Evolutionary conservation across 441 rosid species (phyloP), one percentile per base, ranked within the genome.

Genomic region (Corymbia calophylla): DNA sequence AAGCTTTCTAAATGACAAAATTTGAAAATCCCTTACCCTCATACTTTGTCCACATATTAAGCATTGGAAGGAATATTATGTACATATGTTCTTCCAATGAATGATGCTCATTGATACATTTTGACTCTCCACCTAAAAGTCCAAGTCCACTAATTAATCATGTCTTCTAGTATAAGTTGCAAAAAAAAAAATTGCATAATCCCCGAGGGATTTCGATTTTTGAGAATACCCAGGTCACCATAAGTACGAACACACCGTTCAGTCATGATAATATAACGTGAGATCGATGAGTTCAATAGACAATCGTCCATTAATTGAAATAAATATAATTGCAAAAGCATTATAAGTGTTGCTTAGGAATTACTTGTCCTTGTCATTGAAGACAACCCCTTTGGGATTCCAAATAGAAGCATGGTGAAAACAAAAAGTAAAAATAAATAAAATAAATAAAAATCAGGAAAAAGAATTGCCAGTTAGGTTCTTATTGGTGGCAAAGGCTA

Each of bases 161-260:
- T 17, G 44, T 31, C 44, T 44, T 66, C 77, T 8, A 31, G 44
- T 16, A 66, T 9, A 66, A 66, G 77, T 66, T 66, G 7, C 23
- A 16, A 66, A 32, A 66, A 31, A 15, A 4, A n/a, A 29, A 1
- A 0, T 39, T 6, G 29, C 5, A 2, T 39, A 21, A 21, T 21
- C 29, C 48, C n/a, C 7, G 1, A 77, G 1, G 44, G 48, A 77
- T 77, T 44, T 77, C 3, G 2, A 39, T 77, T 5, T 39, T 7
- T 14, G 48, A 77, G 51, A 23, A 39, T 17, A 12, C 9, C n/a
- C 23, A 39, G 84, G 3, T 77, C 44, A 12, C 16, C 0, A 8
- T 23, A 23, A 77, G 27, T n/a, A 73, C 14, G 1, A 39, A 19
- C 1, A 19, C 15, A 73, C 11, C 21, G 23, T 35, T 73, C 39